Evolutionary conservation across 352 stramenopile genomes (phyloP), one percentile per base, ranked within the genome.

Genomic region (Aphanomyces invadans): DNA sequence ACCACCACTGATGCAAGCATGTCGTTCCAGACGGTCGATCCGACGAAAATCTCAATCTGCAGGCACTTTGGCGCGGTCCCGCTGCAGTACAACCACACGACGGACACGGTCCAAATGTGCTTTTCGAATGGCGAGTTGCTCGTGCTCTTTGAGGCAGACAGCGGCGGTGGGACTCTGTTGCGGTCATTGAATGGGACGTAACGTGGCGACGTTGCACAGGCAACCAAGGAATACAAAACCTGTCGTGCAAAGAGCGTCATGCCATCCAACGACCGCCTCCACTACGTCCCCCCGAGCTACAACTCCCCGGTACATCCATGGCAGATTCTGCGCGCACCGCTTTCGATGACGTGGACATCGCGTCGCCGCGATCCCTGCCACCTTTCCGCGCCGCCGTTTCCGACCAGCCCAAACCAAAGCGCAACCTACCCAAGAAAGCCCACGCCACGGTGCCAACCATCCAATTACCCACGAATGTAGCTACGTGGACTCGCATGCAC

Each of bases 111-210:
- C 5, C 53, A 55, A 1, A 72, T 59, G 4, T 71, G 73, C 12
- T 19, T 84, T 4, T 56, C 63, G 23, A 80, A 76, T 28, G 75
- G 77, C 17, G 75, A 84, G 65, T 57, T 84, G 23, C 52, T 84
- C 4, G 75, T 84, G n/a, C 39, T 81, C 25, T 48, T 75, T 19
- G 7, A 59, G 68, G 2, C 52, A 60, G n/a, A 36, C 69, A 5
- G 5, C 10, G n/a, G 19, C 2, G 49, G 26, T 53, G 45, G 1
- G 25, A 45, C 29, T 53, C 29, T 53, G 15, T 53, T n/a, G n/a
- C n/a, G n/a, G n/a, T n/a, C n/a, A n/a, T n/a, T n/a, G n/a, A n/a
- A n/a, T n/a, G n/a, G n/a, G 21, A 56, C 39, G 39, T 48, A 15
- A n/a, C 39, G 39, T 48, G 39, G 39, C 39, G 0, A 48, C 15